Evolutionary conservation across 208 protist genomes (phyloP).

Genomic region (Porcisia hertigi): DNA sequence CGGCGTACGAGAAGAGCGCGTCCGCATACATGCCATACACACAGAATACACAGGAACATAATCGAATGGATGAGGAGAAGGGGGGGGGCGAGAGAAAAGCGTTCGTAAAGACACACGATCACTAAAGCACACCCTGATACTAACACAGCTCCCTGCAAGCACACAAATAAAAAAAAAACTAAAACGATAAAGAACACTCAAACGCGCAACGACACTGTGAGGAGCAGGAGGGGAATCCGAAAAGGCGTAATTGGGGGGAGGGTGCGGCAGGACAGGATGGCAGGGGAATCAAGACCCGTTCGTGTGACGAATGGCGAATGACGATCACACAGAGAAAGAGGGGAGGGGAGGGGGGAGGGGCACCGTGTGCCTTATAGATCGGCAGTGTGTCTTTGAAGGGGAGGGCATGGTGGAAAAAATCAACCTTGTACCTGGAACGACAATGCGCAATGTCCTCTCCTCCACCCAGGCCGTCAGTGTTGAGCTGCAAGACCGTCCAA

Average conservation of each 20-base stretch:
- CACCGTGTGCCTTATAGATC: no score
- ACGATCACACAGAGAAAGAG: no score
- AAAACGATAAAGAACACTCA: not conserved
- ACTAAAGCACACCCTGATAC: not conserved
- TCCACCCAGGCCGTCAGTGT: no score
- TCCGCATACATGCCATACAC: not conserved
- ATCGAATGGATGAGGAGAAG: not conserved
- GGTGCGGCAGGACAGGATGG: no score
- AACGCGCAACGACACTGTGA: not conserved
- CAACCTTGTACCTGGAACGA: not conserved
- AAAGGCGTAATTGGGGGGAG: no score
- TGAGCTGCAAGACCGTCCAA: no score
- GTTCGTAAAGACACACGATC: not conserved
- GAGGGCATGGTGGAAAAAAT: not conserved
- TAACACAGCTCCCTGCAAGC: not conserved
- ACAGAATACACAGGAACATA: not conserved
- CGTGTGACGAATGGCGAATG: no score
- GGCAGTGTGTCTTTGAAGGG: not conserved
- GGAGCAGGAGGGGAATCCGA: not conserved
- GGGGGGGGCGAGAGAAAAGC: no score
- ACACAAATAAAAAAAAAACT: not conserved
- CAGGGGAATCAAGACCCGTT: no score
- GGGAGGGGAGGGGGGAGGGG: no score
- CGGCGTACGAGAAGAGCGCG: no score
- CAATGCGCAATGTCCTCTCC: no score